These are phyloP conservation scores for Candolleomyces eurysporus DNA, from an alignment of 768 basidiomycete genomes.

Conservation along the genomic window DNA sequence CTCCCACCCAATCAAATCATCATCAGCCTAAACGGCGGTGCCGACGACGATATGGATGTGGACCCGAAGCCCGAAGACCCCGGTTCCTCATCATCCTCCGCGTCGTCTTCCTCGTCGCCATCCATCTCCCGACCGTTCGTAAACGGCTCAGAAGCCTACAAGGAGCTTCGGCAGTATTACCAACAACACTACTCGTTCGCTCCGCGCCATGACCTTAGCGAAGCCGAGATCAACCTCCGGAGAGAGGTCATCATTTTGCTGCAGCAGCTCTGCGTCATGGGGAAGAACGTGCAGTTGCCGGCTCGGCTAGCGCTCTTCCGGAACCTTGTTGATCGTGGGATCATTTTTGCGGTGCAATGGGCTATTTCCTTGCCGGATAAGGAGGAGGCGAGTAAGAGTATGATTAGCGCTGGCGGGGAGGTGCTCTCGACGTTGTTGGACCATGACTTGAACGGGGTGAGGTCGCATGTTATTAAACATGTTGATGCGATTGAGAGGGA, in stretches of 20 bases:
- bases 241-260: constrained; percentile 84
- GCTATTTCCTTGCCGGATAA: constrained; percentile 72
- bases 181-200: constrained; percentile 49
- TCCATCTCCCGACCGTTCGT: neutral
- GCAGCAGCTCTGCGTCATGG: constrained; percentile 92
- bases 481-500: constrained; percentile 68
- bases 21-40: constrained; percentile 36
- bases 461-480: constrained; percentile 84
- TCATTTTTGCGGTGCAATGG: constrained; percentile 92
- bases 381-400: constrained; percentile 43
- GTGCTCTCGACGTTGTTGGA: constrained; percentile 83
- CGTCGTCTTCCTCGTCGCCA: constrained; percentile 3
- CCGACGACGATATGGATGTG: constrained; percentile 38
- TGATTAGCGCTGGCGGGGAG: constrained; percentile 85
- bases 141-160: neutral
- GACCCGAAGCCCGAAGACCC: constrained; percentile 26
- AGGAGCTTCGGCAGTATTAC: constrained; percentile 10
- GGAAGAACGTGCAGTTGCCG: constrained; percentile 92
- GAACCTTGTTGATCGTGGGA: constrained; percentile 80
- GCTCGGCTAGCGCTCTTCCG: constrained; percentile 85
- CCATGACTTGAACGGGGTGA: constrained; percentile 85
- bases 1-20: constrained; percentile 27
- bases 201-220: constrained; percentile 54
- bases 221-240: constrained; percentile 53
- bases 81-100: neutral